A percentile compares a stretch with the other conserved stretches of the same genome.
phyloP scores from a whole-genome alignment of 805 yeast species.

The Ogataea paraovalis region DNA sequence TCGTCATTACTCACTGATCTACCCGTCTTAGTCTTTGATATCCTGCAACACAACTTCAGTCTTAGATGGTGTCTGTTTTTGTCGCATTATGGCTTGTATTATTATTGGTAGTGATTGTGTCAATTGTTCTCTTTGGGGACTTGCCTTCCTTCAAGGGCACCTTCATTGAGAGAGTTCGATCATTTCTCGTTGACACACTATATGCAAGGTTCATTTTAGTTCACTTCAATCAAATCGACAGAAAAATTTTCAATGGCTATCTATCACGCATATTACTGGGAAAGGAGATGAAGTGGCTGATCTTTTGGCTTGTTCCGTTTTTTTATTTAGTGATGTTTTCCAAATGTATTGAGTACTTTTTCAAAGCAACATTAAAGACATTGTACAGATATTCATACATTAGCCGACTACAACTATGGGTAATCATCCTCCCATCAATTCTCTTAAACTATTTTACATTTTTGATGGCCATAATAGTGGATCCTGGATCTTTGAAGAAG shows the following conservation, averaged over 20 bases:
- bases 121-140: constrained; percentile 45
- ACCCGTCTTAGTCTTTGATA: too few relatives aligned
- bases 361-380: constrained; percentile 18
- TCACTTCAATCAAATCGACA: constrained; percentile 20
- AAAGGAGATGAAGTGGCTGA: constrained; percentile 9
- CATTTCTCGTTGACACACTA: constrained; percentile 8
- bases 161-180: constrained; percentile 23
- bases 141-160: constrained; percentile 39
- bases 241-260: constrained; percentile 21
- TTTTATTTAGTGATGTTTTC: constrained; percentile 37
- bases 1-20: too few relatives aligned
- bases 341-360: constrained; percentile 23
- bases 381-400: constrained; percentile 5
- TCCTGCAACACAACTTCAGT: too few relatives aligned
- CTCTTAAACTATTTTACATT: constrained; percentile 33
- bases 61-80: neutral
- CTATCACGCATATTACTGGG: constrained; percentile 11
- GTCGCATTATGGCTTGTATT: neutral
- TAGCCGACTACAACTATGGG: constrained; percentile 11
- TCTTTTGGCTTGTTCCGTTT: constrained; percentile 44
- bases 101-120: constrained; percentile 12
- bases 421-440: constrained; percentile 32
- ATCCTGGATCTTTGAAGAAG: constrained; percentile 38
- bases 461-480: constrained; percentile 34
- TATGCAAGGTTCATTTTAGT: neutral